Evolutionary conservation across 192 early-diverging fungal species (phyloP), one percentile per base, ranked within the genome.

Genomic region (Backusella circina): DNA sequence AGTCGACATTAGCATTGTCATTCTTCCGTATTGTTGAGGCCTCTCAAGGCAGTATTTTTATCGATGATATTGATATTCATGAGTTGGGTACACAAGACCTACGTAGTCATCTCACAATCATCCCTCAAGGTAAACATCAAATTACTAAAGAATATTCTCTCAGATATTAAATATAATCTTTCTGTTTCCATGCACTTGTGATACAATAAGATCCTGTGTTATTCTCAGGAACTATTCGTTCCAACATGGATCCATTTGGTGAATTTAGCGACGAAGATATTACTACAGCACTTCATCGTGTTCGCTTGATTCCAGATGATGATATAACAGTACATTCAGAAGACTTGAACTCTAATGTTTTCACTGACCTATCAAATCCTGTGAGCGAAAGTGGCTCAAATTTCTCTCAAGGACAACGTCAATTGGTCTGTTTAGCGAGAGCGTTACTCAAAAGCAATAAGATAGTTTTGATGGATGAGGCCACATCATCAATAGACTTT

Each of bases 231-330:
- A 88, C 84, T 21, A 75, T 90, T 31, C 86, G 96, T 18, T 92
- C 93, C 69, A 98, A 98, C 81, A 78, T 99, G 21, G 97, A 99
- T 79, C 96, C 96, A 5, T 94, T 96, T 77, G 85, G 79, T 54
- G 91, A 94, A 79, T 90, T 91, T 78, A 83, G 78, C 31, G 98
- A 99, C 64, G 84, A 85, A 66, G 83, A 88, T 23, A 81, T 98
- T n/a, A 96, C 91, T 90, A 86, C 90, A 18, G 90, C 91, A 6
- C 85, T 99, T 32, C 82, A 85, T 54, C 83, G 94, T 6, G 94
- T 96, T 5, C 91, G 92, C n/a, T 67, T 78, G 33, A 72, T 80
- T 35, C 67, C 84, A 18, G 66, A 65, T 2, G 69, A 72, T 16
- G 47, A 68, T 1, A 30, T 72, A 13, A 79, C 65, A 12, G 15